Evolutionary conservation across 805 yeast species (phyloP), one percentile per base, ranked within the genome.

Genomic region (Kuraishia piskuri): DNA sequence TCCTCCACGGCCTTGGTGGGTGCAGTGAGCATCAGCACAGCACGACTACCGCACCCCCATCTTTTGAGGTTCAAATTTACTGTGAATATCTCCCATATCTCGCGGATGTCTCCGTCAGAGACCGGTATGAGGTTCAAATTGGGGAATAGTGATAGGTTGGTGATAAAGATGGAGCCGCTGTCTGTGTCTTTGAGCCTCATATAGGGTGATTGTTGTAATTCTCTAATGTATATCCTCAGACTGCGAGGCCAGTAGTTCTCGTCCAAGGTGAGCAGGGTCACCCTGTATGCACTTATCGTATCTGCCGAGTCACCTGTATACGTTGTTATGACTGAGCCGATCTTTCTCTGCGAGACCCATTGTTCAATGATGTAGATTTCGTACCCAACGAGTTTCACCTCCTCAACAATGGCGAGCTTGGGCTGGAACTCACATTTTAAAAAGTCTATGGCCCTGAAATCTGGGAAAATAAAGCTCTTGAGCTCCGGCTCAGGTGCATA

Each of bases 341-440:
- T 70, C 46, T 78, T 74, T 48, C 98, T 73, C 55, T 83, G 84
- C 36, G 86, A 76, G 2, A 88, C 85, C 99, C 99, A 94, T 67
- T 92, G 97, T 66, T 94, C 98, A 10, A 92, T 96, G 44, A 94
- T 74, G 65, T 94, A 94, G 17, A 88, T 79, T 67, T 94, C 98
- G 64, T 86, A 90, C 1, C 99, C 98, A 1, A 73, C 61, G 22
- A 86, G 73, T 9, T 68, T 69, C 3, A 82, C 67, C 52, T 73
- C 76, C 49, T 78, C 79, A 37, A 75, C 57, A 12, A 75, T 54
- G 56, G 68, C 79, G 55, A 72, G 67, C 50, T 71, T 76, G 49
- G 66, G 64, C 14, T 68, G 60, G 55, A 73, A 68, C 46, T 72
- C 76, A 52, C 73, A 61, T 54, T 71, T 70, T 51, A 83, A 68